A percentile compares a stretch with the other conserved stretches of the same genome.
Conservation (phyloP, 2,329 filamentous ascomycete species). For the Calonectria crousiana region DNA sequence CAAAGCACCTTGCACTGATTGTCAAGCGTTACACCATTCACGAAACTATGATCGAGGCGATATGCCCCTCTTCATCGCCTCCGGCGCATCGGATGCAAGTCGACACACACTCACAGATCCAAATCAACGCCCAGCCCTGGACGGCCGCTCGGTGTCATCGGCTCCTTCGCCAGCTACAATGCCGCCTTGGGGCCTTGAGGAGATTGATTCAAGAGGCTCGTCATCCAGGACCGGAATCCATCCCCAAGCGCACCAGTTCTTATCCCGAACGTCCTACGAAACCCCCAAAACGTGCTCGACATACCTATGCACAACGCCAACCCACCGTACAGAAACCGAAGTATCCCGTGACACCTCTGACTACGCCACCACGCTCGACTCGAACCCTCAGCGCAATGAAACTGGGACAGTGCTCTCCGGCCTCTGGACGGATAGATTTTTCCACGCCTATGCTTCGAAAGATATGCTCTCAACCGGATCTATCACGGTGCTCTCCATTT, state of each 20-base stretch:
- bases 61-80: slow-evolving; percentile 16
- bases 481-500: slow-evolving; percentile 11
- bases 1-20: too few species aligned
- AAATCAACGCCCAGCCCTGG: slow-evolving; percentile 53
- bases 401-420: slow-evolving; percentile 40
- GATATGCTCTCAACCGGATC: slow-evolving; percentile 39
- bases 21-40: neutral
- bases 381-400: slow-evolving; percentile 49
- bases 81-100: slow-evolving; percentile 32
- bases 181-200: slow-evolving; percentile 55
- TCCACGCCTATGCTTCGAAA: slow-evolving; percentile 45
- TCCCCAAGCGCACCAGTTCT: slow-evolving; percentile 38
- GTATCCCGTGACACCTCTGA: neutral
- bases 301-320: slow-evolving; percentile 46
- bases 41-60: slow-evolving; percentile 6
- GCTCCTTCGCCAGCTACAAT: slow-evolving; percentile 60
- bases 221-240: slow-evolving; percentile 9
- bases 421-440: slow-evolving; percentile 43
- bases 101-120: slow-evolving; percentile 3
- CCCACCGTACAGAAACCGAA: slow-evolving; percentile 17
- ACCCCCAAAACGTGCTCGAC: slow-evolving; percentile 44
- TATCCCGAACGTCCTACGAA: slow-evolving; percentile 15
- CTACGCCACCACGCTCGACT: slow-evolving; percentile 44
- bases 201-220: slow-evolving; percentile 46
- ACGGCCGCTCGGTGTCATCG: slow-evolving; percentile 61